phyloP scores from a whole-genome alignment of 345 rosid genomes.

The Draba incana region DNA sequence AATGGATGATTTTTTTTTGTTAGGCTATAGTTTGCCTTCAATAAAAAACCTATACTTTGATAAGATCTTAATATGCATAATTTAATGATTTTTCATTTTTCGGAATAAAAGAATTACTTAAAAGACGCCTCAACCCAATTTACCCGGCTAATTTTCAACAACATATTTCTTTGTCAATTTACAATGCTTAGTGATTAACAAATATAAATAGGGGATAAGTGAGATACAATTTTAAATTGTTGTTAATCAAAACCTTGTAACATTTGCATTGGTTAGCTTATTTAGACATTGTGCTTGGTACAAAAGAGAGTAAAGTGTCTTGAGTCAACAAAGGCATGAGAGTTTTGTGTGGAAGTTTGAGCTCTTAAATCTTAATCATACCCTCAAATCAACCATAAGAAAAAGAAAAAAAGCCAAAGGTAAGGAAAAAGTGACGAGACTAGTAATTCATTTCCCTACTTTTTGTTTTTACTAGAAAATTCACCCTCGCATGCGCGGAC shows the following conservation, averaged over 20 bases:
- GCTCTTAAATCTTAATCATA: slow-evolving; percentile 32
- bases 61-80: not conserved
- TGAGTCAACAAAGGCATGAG: slow-evolving; percentile 38
- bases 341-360: slow-evolving; percentile 33
- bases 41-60: slow-evolving; percentile 1
- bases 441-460: not conserved
- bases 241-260: slow-evolving; percentile 14
- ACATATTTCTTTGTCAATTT: not conserved
- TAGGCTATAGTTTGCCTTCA: no score
- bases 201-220: not conserved
- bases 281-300: slow-evolving; percentile 26
- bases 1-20: not conserved
- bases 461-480: not conserved
- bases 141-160: not conserved
- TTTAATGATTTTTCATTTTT: no score
- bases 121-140: not conserved
- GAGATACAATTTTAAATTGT: not conserved
- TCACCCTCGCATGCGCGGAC: no score
- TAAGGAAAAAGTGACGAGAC: slow-evolving; percentile 15
- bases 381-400: not conserved
- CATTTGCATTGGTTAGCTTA: slow-evolving; percentile 28
- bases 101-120: not conserved
- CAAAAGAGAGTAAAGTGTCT: slow-evolving; percentile 24
- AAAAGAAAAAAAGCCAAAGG: slow-evolving; percentile 4
- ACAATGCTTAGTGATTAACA: not conserved